These are phyloP conservation scores for Candida alai DNA, from an alignment of 805 yeast genomes.

Conservation along the genomic window DNA sequence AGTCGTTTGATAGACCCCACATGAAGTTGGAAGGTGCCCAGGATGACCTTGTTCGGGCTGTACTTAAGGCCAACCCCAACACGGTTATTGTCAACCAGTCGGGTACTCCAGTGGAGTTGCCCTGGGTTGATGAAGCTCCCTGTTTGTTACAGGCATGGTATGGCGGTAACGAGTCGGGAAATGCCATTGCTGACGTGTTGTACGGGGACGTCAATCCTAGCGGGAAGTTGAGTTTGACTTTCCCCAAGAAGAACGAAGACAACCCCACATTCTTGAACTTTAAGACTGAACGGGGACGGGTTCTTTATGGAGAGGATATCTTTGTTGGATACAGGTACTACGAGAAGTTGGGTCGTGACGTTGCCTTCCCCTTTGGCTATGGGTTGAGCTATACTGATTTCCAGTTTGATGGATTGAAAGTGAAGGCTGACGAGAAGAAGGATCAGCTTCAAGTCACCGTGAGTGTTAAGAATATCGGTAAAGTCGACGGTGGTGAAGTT, in stretches of 20 bases:
- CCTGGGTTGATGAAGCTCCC: slow-evolving; percentile 24
- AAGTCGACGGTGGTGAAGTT: slow-evolving; percentile 23
- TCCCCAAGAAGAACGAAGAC: slow-evolving; percentile 21
- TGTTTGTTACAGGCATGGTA: slow-evolving; percentile 32
- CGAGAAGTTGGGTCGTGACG: slow-evolving; percentile 22
- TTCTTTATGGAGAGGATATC: slow-evolving; percentile 31
- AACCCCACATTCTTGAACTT: slow-evolving; percentile 29
- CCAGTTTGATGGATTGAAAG: slow-evolving; percentile 13
- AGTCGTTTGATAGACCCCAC: slow-evolving; percentile 26
- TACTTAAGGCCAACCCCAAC: slow-evolving; percentile 24
- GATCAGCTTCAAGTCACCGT: slow-evolving; percentile 17
- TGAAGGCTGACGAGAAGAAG: slow-evolving; percentile 13
- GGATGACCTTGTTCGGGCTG: slow-evolving; percentile 22
- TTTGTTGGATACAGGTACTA: slow-evolving; percentile 30
- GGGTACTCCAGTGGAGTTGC: slow-evolving; percentile 31
- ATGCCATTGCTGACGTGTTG: slow-evolving; percentile 29
- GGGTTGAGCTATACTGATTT: slow-evolving; percentile 30
- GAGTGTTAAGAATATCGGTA: slow-evolving; percentile 21
- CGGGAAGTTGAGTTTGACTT: slow-evolving; percentile 24
- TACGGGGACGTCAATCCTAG: slow-evolving; percentile 31
- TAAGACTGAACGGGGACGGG: slow-evolving; percentile 27
- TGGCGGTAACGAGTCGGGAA: slow-evolving; percentile 33
- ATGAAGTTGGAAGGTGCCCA: slow-evolving; percentile 28
- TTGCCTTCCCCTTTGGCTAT: slow-evolving; percentile 31
- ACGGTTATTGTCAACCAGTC: slow-evolving; percentile 31